Evolutionary conservation across 1,284 basidiomycete species (phyloP), one percentile per base, ranked within the genome.

Genomic region (Naganishia albida): DNA sequence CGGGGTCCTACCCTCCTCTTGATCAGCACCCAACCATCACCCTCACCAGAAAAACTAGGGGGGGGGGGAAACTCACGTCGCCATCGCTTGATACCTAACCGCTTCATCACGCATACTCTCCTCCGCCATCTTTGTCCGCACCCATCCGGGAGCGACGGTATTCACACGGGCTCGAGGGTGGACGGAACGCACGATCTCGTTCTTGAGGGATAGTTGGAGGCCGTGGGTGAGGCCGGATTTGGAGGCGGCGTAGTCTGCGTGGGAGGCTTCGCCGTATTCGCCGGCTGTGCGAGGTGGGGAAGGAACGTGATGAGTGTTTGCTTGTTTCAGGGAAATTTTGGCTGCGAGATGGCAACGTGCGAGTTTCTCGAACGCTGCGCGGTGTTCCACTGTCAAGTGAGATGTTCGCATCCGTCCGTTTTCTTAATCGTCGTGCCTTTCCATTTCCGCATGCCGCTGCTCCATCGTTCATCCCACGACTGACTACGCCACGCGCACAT

Each of bases 91-190:
- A 70, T 85, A 86, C 23, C 69, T 39, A n/a, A 71, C 62, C 57
- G 68, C 64, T 48, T 72, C 70, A 62, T 74, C 78, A 63, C 82
- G 77, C 56, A 87, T 74, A 0, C 81, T 78, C 30, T 80, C 77
- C 64, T 78, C 82, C 0, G 83, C 86, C 85, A 85, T 84, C 0
- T 84, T 82, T 16, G 87, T 88, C 66, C 76, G 81, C 7, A 86
- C 85, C 87, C 87, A 90, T 7, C 88, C 88, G 7, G 88, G 88
- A 0, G 84, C 86, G 23, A 90, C 81, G 56, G 82, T 82, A 69
- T 90, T 90, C n/a, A 89, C 87, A 16, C 88, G 81, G 0, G 83
- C 88, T 54, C 75, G 80, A 0, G 88, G 87, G 0, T 87, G 87
- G 1, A 65, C 12, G 13, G 42, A 28, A 3, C 44, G 84, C 34